Evolutionary conservation across 176 grass and related monocot species (phyloP).

Genomic region (Cenchrus purpureus): DNA sequence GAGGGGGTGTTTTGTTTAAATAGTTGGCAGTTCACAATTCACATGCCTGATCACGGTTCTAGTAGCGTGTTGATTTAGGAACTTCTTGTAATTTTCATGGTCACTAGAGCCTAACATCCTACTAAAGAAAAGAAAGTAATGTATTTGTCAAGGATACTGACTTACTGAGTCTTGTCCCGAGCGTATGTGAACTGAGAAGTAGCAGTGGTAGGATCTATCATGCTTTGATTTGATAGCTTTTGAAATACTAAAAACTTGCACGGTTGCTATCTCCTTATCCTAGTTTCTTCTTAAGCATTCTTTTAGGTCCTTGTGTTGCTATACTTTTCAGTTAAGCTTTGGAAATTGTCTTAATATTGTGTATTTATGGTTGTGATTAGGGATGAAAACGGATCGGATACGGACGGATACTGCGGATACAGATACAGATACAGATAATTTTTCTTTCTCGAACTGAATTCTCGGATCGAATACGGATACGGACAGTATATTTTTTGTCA

Average conservation of each 20-base stretch:
- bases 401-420: too few relatives aligned
- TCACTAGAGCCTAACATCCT: background rate
- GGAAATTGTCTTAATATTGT: background rate
- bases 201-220: background rate
- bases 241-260: conserved; percentile 18
- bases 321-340: background rate
- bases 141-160: conserved; percentile 3
- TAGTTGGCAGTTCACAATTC: background rate
- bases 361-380: background rate
- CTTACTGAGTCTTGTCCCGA: background rate
- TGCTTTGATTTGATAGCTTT: background rate
- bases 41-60: background rate
- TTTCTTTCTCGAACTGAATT: too few relatives aligned
- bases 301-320: background rate
- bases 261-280: background rate
- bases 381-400: too few relatives aligned
- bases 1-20: background rate
- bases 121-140: background rate
- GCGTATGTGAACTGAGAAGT: background rate
- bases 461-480: too few relatives aligned
- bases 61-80: background rate
- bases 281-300: background rate
- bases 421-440: too few relatives aligned
- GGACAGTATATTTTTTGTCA: too few relatives aligned
- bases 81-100: background rate